Percentiles rank a stretch among this genome's conserved stretches.
Evolutionary conservation across 2,329 filamentous ascomycete genomes (phyloP).

Genomic region (Colletotrichum plurivorum): DNA sequence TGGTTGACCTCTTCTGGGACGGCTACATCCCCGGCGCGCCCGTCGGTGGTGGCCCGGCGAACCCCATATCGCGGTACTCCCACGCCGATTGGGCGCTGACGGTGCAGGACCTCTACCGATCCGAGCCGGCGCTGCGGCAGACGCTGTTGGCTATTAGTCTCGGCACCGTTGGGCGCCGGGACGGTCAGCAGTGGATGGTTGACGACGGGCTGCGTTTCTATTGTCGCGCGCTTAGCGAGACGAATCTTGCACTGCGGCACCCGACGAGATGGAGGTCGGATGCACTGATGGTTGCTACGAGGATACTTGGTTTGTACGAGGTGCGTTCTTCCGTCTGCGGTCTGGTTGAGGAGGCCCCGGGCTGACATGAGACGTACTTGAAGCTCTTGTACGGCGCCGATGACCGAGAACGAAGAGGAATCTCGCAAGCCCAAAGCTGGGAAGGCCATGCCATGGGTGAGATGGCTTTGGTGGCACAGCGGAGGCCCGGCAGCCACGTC

Average conservation of each 20-base stretch:
- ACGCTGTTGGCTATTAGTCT: slow-evolving; percentile 43
- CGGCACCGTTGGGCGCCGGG: slow-evolving; percentile 41
- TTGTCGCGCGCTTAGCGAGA: slow-evolving; percentile 39
- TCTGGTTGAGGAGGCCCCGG: neutral
- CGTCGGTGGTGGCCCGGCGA: neutral
- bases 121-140: slow-evolving; percentile 37
- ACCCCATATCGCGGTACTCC: slow-evolving; percentile 23
- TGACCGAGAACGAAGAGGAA: slow-evolving; percentile 29
- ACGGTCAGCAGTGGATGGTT: slow-evolving; percentile 41
- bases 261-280: slow-evolving; percentile 35
- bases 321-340: slow-evolving; percentile 11
- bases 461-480: slow-evolving; percentile 32
- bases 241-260: slow-evolving; percentile 22
- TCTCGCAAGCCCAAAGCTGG: slow-evolving; percentile 42
- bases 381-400: slow-evolving; percentile 42
- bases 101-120: slow-evolving; percentile 41
- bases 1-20: slow-evolving; percentile 41
- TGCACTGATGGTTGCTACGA: slow-evolving; percentile 33
- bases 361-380: slow-evolving; percentile 5
- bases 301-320: slow-evolving; percentile 43
- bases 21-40: slow-evolving; percentile 38
- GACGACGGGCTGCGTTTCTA: slow-evolving; percentile 43
- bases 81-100: slow-evolving; percentile 43
- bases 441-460: slow-evolving; percentile 40
- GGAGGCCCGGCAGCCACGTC: slow-evolving; percentile 23